Conservation (phyloP, 176 grass and related monocot genomes). For the Aegilops speltoides region DNA sequence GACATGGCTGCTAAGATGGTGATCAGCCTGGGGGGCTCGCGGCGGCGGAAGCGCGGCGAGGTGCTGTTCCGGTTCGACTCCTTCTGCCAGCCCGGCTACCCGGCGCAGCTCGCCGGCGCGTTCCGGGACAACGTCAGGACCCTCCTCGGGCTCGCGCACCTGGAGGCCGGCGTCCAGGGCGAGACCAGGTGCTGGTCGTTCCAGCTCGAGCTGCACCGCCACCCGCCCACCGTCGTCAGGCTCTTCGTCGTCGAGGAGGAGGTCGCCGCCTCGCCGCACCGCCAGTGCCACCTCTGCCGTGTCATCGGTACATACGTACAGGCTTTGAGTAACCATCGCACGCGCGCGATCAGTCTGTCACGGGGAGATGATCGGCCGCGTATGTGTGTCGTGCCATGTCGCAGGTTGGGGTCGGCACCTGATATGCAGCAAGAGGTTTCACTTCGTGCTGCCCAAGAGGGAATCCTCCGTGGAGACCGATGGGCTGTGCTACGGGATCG, state of each 20-base stretch:
- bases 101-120: conserved; percentile 53
- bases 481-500: conserved; percentile 41
- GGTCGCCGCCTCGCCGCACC: conserved; percentile 50
- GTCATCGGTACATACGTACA: conserved; percentile 44
- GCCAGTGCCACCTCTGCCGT: conserved; percentile 62
- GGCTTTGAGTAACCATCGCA: background rate
- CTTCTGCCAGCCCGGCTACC: conserved; percentile 76
- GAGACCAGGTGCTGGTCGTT: conserved; percentile 75
- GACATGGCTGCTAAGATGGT: conserved; percentile 61
- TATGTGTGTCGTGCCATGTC: background rate
- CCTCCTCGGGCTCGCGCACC: conserved; percentile 51
- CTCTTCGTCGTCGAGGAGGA: conserved; percentile 83
- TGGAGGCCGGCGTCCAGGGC: conserved; percentile 62
- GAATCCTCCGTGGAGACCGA: conserved; percentile 46
- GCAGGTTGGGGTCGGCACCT: conserved; percentile 86
- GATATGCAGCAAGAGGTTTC: conserved; percentile 88
- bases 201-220: conserved; percentile 71
- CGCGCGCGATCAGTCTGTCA: background rate
- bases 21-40: conserved; percentile 53
- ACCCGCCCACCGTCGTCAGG: conserved; percentile 57
- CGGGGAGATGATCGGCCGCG: background rate
- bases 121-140: conserved; percentile 75
- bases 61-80: conserved; percentile 70
- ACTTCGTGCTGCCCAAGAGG: conserved; percentile 79
- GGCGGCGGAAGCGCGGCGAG: conserved; percentile 74